Base-by-base conservation (phyloP, 352 stramenopile genomes). In the Globisporangium echinulatum region DNA sequence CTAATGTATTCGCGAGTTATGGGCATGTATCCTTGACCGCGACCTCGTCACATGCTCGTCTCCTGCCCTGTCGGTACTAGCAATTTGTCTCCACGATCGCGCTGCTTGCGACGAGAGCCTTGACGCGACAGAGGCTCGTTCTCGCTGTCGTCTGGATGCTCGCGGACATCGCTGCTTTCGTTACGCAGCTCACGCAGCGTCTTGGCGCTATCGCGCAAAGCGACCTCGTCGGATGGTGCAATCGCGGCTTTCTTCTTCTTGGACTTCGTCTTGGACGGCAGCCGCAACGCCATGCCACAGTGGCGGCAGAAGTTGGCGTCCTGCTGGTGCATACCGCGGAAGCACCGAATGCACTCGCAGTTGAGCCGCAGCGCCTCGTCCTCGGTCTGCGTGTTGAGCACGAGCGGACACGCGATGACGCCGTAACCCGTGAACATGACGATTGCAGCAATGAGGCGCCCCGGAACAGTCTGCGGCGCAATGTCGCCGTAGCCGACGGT, bases 401-500 rank as follows among this genome's bases (percentile, higher is more conserved):
- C 70, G 17, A 82, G 58, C n/a, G 73, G 71, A 25, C 73, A 82
- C 47, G 73, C 73, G 52, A 82, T 77, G 19, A 82, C 61, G 8
- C 73, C 73, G 56, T 82, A 82, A 61, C 73, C 73, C 0, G 70
- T 59, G 43, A 82, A 76, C 73, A 82, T 82, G 63, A 82, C 73
- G 33, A 82, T 55, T 1, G 71, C 76, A 5, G 74, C 74, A 11
- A 84, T 59, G n/a, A 84, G 56, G 9, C 78, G 74, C 2, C 74
- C 75, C 1, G 67, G 69, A 39, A 82, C 71, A 3, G 75, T 83
- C 52, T 71, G 54, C 5, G 75, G 75, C 5, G 72, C 71, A 44
- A 84, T 82, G 55, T 84, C 75, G 39, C 75, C 75, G 33, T 83
- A 83, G 3, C 75, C 75, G 13, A 84, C 75, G 4, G 75, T 84